Evolutionary conservation across 495 filamentous ascomycete species (phyloP), one percentile per base, ranked within the genome.

Genomic region (Penicillium roqueforti): DNA sequence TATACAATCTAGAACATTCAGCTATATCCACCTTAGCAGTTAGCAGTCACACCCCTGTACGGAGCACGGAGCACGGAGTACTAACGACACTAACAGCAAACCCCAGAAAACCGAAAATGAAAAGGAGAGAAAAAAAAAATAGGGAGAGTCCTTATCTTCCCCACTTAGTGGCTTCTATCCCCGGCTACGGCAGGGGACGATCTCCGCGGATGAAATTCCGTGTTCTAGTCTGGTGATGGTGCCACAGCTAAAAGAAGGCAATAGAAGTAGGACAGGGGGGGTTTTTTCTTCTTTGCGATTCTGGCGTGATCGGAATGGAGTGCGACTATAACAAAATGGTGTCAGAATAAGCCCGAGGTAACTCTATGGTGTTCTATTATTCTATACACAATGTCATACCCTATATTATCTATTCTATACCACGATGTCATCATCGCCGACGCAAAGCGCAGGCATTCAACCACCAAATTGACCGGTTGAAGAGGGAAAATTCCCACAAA

Each of bases 191-290:
- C 51, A 63, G 53, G 51, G 44, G 51, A 51, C 54, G 61, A 61
- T 63, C 58, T 63, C 61, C 61, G 61, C 61, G 61, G 61, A 55
- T 16, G 18, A 22, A 22, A 40, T 40, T 20, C 38, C 38, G 8
- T 40, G 22, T 20, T 40, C 11, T n/a, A n/a, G 36, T 3, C 36
- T 38, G 36, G 1, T 38, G 16, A 38, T 6, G 8, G 18, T 40
- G 19, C 38, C 10, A 20, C 31, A n/a, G 31, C 32, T 36, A 14
- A 32, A 36, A 36, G n/a, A 14, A 36, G 32, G 14, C 14, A 16
- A 31, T 32, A 14, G 10, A 16, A 36, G 32, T 36, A 16, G 10
- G 9, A 31, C 28, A 31, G 28, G 3, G 28, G 22, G 22, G 2
- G 22, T 4, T 23, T 23, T 23, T 2, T 23, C 22, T 23, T n/a